Evolutionary conservation across 2,329 filamentous ascomycete genomes (phyloP), one percentile per base, ranked within the genome.

Genomic region (Zymoseptoria passerinii): DNA sequence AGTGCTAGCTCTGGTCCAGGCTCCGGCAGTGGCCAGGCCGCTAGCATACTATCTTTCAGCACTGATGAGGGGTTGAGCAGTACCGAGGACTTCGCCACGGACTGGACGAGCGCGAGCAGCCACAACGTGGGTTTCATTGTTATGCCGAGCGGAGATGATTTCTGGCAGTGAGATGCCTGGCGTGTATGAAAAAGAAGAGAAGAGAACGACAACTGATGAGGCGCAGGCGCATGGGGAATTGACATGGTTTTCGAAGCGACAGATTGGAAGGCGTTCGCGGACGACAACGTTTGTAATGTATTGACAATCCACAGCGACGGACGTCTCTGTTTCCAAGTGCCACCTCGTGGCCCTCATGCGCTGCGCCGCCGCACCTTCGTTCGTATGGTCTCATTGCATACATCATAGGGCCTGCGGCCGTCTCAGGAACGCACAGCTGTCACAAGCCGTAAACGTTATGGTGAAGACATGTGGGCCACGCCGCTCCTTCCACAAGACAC

Each of bases 121-220:
- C 51, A 60, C 5, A 57, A 57, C 9, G 61, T 63, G 23, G 57
- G 48, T 9, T 67, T 62, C 53, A 64, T 68, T 48, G 59, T 65
- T 1, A 61, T 68, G 40, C 65, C 66, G 23, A 58, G 61, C 40
- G 57, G 58, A 1, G 59, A 81, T 1, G 76, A 77, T 52, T 29
- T 27, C 50, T 52, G 50, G 50, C 50, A 52, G 23, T 52, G 50
- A 52, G 19, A 19, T 23, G n/a, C n/a, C 50, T 44, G 35, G n/a
- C 16, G 7, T 6, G 13, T 3, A 44, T n/a, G 35, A 44, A 44
- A 44, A 16, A 44, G 7, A 44, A 44, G 35, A 44, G 7, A 44
- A 7, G 35, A 13, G 16, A 44, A 6, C 3, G 35, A 44, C 35
- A 44, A 44, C 7, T 44, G 13, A 44, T 44, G 35, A 44, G 35